Evolutionary conservation across 345 rosid species (phyloP).

Genomic region (Euphorbia lathyris): DNA sequence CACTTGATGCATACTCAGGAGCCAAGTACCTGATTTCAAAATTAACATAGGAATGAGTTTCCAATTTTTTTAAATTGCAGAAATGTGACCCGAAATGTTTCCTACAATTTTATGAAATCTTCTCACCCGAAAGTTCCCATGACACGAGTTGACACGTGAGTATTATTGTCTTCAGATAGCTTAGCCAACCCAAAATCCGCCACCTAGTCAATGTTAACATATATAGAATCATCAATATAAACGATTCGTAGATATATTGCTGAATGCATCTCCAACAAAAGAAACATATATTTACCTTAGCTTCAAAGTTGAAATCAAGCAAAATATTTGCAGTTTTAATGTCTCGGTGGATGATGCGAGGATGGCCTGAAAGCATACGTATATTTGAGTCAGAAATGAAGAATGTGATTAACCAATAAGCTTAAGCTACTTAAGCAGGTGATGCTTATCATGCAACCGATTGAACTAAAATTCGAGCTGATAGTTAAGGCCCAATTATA

Average conservation of each 20-base stretch:
- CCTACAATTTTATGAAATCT: too few species aligned
- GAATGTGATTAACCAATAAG: not conserved
- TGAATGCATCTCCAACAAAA: not conserved
- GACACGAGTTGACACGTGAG: conserved; percentile 90
- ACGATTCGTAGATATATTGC: not conserved
- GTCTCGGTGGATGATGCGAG: conserved; percentile 87
- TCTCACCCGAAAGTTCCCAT: conserved; percentile 95
- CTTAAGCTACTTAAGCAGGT: not conserved
- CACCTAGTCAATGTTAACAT: conserved; percentile 41
- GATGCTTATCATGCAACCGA: too few species aligned
- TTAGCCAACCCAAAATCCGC: conserved; percentile 96
- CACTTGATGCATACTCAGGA: conserved; percentile 94
- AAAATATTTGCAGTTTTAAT: conserved; percentile 86
- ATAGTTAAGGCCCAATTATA: too few species aligned
- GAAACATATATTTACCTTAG: conserved; percentile 43
- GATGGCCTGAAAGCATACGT: conserved; percentile 54
- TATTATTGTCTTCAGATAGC: conserved; percentile 54
- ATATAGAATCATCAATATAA: too few species aligned
- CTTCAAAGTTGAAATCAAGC: conserved; percentile 65
- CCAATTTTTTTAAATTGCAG: too few species aligned
- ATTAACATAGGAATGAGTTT: too few species aligned
- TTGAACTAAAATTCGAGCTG: too few species aligned
- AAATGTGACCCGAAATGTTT: too few species aligned
- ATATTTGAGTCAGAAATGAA: not conserved
- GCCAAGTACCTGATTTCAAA: conserved; percentile 61